These are phyloP conservation scores for Eutrema yunnanense DNA, from an alignment of 345 rosid genomes.

Conservation along the genomic window DNA sequence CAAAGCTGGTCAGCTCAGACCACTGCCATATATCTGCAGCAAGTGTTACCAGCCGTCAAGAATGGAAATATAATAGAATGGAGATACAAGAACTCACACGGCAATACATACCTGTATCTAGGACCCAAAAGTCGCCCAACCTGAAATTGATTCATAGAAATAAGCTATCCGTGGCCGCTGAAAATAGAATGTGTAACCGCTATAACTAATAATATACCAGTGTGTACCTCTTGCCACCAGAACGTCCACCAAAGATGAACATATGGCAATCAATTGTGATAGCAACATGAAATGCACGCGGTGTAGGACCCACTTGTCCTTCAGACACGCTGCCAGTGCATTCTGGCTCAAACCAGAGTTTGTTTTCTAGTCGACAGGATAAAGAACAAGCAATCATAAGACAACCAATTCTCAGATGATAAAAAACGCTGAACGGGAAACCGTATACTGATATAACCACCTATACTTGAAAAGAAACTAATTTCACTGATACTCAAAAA, in stretches of 20 bases:
- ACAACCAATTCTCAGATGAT: not conserved
- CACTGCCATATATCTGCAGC: constrained; percentile 96
- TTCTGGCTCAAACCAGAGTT: constrained; percentile 87
- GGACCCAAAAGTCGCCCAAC: constrained; percentile 96
- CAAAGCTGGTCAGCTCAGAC: constrained; percentile 91
- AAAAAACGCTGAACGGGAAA: not conserved
- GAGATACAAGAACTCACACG: not conserved
- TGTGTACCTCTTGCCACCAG: constrained; percentile 61
- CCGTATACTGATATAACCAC: not conserved
- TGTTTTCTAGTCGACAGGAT: constrained; percentile 49
- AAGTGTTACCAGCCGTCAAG: constrained; percentile 2
- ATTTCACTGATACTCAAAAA: not conserved
- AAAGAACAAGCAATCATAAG: constrained; percentile 3
- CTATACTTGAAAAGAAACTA: not conserved
- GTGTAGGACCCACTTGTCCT: constrained; percentile 78
- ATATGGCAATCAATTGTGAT: constrained; percentile 87
- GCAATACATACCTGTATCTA: constrained; percentile 68
- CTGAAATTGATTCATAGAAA: constrained; percentile 38
- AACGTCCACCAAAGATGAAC: constrained; percentile 97
- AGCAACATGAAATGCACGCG: constrained; percentile 94
- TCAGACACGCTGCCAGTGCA: constrained; percentile 82
- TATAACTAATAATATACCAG: not conserved
- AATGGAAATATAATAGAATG: not conserved
- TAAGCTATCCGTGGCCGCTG: not conserved
- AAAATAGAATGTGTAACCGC: not conserved